Evolutionary conservation across 2,329 filamentous ascomycete species (phyloP).

Genomic region (Ceratocystis alfenasii): DNA sequence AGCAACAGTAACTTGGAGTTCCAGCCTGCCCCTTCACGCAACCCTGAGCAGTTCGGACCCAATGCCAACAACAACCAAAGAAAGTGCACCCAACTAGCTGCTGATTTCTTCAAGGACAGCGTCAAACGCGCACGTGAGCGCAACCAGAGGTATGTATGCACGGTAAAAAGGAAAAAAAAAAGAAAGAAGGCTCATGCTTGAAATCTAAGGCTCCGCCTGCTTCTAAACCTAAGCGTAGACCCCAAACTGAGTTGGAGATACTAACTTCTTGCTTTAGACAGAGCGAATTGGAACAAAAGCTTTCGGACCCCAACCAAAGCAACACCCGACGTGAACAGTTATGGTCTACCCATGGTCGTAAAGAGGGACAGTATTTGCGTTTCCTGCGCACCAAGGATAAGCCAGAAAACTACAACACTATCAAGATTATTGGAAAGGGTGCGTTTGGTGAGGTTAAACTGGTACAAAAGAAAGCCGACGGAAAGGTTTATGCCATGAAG

Average conservation of each 20-base stretch:
- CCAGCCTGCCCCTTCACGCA: slow-evolving; percentile 67
- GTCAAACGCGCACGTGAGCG: slow-evolving; percentile 90
- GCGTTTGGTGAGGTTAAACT: slow-evolving; percentile 97
- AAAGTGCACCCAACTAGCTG: slow-evolving; percentile 57
- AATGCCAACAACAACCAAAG: slow-evolving; percentile 58
- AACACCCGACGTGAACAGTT: slow-evolving; percentile 71
- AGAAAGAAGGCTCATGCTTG: neutral
- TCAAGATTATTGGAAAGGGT: slow-evolving; percentile 98
- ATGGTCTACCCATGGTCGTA: slow-evolving; percentile 70
- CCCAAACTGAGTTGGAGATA: neutral
- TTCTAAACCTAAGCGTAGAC: neutral
- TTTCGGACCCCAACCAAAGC: slow-evolving; percentile 63
- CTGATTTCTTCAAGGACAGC: slow-evolving; percentile 96
- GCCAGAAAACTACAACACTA: slow-evolving; percentile 85
- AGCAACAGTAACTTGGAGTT: slow-evolving; percentile 49
- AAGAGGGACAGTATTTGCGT: slow-evolving; percentile 84
- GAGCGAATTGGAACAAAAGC: slow-evolving; percentile 78
- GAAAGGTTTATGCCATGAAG: slow-evolving; percentile 97
- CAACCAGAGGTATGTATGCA: slow-evolving; percentile 64
- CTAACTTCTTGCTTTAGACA: slow-evolving; percentile 45
- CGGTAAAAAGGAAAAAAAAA: too few species aligned
- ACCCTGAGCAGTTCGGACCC: slow-evolving; percentile 63
- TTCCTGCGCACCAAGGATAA: slow-evolving; percentile 89
- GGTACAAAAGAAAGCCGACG: slow-evolving; percentile 89
- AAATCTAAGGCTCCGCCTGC: neutral